phyloP scores from a whole-genome alignment of 805 yeast genomes.

The Ogataea paradorogensis region DNA sequence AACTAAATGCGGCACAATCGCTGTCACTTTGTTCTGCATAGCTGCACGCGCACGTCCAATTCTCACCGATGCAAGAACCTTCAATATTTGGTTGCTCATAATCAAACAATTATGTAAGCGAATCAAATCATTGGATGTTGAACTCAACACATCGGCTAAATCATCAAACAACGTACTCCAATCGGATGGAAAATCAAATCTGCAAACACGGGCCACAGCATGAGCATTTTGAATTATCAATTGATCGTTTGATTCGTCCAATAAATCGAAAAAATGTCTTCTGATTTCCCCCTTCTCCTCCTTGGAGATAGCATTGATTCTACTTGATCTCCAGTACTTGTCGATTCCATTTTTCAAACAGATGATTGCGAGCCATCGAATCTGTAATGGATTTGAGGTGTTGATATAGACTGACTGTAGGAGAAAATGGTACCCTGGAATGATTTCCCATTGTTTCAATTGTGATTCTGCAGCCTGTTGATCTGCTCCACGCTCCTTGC shows the following conservation, averaged over 20 bases:
- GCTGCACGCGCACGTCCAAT: slow-evolving; percentile 82
- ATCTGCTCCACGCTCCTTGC: slow-evolving; percentile 44
- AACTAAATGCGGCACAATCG: slow-evolving; percentile 56
- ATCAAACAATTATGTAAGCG: slow-evolving; percentile 61
- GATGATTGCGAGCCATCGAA: slow-evolving; percentile 84
- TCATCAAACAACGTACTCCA: slow-evolving; percentile 85
- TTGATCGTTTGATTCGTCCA: slow-evolving; percentile 71
- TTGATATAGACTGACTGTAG: slow-evolving; percentile 57
- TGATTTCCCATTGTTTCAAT: slow-evolving; percentile 65
- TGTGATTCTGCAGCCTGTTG: slow-evolving; percentile 70
- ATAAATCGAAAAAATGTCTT: slow-evolving; percentile 48
- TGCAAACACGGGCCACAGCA: slow-evolving; percentile 70
- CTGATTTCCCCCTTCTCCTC: slow-evolving; percentile 72
- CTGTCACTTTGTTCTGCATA: slow-evolving; percentile 67
- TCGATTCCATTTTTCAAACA: slow-evolving; percentile 87
- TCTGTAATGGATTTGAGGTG: slow-evolving; percentile 53
- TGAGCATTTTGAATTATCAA: slow-evolving; percentile 82
- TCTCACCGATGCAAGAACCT: slow-evolving; percentile 67
- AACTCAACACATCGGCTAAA: slow-evolving; percentile 43
- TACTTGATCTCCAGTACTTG: slow-evolving; percentile 74
- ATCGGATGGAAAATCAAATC: slow-evolving; percentile 81
- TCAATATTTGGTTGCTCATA: slow-evolving; percentile 74
- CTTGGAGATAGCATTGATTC: slow-evolving; percentile 47
- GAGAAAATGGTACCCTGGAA: slow-evolving; percentile 37
- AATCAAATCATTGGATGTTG: slow-evolving; percentile 46